These are phyloP conservation scores for Boletellus deceptivus DNA, from an alignment of 1,284 basidiomycete genomes.

Conservation along the genomic window DNA sequence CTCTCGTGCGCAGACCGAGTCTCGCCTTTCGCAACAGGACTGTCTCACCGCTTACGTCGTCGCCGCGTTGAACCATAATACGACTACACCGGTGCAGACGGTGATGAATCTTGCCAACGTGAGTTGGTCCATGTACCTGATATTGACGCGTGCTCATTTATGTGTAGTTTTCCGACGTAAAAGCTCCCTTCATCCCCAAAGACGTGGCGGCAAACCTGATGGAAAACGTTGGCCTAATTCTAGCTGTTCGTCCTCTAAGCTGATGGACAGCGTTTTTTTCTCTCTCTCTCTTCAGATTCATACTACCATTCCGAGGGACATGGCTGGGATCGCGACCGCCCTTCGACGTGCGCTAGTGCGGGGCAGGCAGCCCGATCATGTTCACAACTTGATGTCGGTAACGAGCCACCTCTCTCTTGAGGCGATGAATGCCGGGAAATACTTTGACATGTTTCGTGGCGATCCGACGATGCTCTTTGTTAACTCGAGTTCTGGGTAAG, in stretches of 20 bases:
- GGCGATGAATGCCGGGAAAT: conserved; percentile 23
- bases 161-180: conserved; percentile 28
- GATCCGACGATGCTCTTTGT: conserved; percentile 19
- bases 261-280: not conserved
- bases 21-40: not conserved
- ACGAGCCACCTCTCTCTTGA: conserved; percentile 29
- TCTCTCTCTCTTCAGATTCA: conserved; percentile 13
- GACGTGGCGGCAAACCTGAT: conserved; percentile 29
- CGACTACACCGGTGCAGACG: not conserved
- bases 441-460: conserved; percentile 20
- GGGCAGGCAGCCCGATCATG: conserved; percentile 17
- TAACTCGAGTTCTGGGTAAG: conserved; percentile 35
- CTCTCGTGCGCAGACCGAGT: not conserved
- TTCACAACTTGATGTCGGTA: conserved; percentile 29
- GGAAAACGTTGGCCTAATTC: conserved; percentile 25
- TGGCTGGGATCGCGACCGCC: conserved; percentile 22
- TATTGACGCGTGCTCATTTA: not conserved
- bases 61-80: not conserved
- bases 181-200: conserved; percentile 17
- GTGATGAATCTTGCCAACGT: not conserved
- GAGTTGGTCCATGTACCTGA: not conserved
- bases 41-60: not conserved
- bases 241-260: too few species aligned
- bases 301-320: conserved; percentile 11
- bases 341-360: conserved; percentile 28